A percentile compares a stretch with the other conserved stretches of the same genome.
Conservation (phyloP, 805 yeast species). For the Dipodascus geniculatus region DNA sequence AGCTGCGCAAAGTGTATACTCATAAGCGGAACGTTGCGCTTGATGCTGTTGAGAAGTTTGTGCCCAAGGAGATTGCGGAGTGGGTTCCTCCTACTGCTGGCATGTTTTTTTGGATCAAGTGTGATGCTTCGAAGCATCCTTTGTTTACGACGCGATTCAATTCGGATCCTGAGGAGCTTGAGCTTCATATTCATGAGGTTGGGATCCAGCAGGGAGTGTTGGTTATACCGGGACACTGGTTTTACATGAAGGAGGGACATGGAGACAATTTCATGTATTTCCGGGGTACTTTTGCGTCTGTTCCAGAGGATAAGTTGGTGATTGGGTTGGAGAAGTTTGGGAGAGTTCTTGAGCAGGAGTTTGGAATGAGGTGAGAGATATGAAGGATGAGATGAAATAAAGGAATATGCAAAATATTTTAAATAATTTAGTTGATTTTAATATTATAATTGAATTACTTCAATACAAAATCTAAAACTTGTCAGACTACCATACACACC, state of each 20-base stretch:
- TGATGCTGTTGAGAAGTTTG: conserved; percentile 52
- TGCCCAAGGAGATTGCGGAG: conserved; percentile 33
- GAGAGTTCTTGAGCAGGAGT: conserved; percentile 60
- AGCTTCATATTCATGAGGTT: conserved; percentile 23
- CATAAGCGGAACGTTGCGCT: conserved; percentile 79
- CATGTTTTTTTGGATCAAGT: conserved; percentile 39
- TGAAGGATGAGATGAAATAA: not conserved
- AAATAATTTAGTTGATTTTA: not conserved
- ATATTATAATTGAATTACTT: conserved; percentile 23
- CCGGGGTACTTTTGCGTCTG: conserved; percentile 35
- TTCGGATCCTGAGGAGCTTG: conserved; percentile 22
- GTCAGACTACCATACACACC: conserved; percentile 99
- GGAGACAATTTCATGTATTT: conserved; percentile 26
- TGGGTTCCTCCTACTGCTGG: conserved; percentile 38
- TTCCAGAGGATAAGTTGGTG: conserved; percentile 33
- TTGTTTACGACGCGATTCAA: conserved; percentile 24
- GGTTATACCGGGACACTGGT: conserved; percentile 33
- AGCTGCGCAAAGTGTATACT: conserved; percentile 63
- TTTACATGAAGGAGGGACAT: conserved; percentile 30
- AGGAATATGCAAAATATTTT: not conserved
- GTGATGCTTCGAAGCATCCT: conserved; percentile 43
- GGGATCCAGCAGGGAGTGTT: conserved; percentile 25
- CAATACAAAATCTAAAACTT: conserved; percentile 67
- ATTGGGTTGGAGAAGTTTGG: conserved; percentile 59
- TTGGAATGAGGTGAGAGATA: conserved; percentile 28